Percentiles rank a stretch among this genome's conserved stretches.
Conservation (phyloP, 2,329 filamentous ascomycete genomes). For the Phaeosphaeriaceae sp. region DNA sequence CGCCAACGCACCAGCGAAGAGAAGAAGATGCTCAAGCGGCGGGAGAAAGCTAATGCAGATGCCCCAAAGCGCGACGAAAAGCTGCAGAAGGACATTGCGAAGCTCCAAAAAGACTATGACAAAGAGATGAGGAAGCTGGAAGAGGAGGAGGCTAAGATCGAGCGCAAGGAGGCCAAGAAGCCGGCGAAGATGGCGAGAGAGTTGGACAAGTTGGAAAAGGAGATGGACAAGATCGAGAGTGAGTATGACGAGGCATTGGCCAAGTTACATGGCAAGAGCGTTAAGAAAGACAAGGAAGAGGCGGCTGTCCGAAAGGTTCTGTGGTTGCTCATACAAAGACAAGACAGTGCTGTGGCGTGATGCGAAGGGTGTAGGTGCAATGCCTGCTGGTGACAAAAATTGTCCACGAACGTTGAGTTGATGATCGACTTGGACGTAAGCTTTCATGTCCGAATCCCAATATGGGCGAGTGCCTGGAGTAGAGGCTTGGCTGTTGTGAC, state of each 20-base stretch:
- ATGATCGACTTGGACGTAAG: not conserved
- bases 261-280: not conserved
- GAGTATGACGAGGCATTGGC: conserved; percentile 2
- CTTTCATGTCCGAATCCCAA: not conserved
- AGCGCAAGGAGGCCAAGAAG: conserved; percentile 3
- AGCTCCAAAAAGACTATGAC: not conserved
- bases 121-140: conserved; percentile 4
- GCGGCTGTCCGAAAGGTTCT: not conserved
- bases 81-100: conserved; percentile 4
- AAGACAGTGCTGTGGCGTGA: not conserved
- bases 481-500: no score
- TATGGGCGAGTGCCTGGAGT: no score
- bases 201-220: not conserved
- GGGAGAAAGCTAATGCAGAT: not conserved
- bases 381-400: not conserved
- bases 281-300: conserved; percentile 6
- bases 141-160: not conserved
- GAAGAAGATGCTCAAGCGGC: conserved; percentile 1
- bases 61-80: not conserved
- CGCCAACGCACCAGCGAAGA: conserved; percentile 6
- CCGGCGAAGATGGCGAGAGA: conserved; percentile 1
- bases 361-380: not conserved
- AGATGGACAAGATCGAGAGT: not conserved
- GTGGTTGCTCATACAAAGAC: conserved; percentile 2
- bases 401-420: not conserved